Percentiles rank a stretch among this genome's conserved stretches.
Evolutionary conservation across 1,284 basidiomycete genomes (phyloP).

Genomic region (Fistulinella cinereoalba): DNA sequence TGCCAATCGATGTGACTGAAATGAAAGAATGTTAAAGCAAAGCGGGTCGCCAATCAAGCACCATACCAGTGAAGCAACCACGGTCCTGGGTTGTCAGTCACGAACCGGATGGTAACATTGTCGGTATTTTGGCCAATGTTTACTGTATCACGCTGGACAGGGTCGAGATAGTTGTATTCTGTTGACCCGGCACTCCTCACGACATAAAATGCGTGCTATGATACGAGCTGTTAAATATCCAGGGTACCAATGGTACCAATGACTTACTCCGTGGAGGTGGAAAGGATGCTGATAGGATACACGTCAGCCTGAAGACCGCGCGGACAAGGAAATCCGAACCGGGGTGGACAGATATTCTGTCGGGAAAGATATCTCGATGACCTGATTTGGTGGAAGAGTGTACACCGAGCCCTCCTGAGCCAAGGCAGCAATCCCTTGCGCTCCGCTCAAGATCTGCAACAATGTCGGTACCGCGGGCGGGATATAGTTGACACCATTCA

Average conservation of each 20-base stretch:
- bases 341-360: constrained; percentile 19
- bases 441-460: constrained; percentile 47
- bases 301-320: not conserved
- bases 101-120: constrained; percentile 42
- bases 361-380: constrained; percentile 38
- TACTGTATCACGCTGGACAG: constrained; percentile 39
- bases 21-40: constrained; percentile 6
- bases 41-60: not conserved
- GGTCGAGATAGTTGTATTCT: constrained; percentile 41
- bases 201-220: constrained; percentile 42
- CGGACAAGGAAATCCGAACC: constrained; percentile 7
- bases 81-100: constrained; percentile 37
- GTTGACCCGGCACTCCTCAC: constrained; percentile 38
- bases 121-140: constrained; percentile 32
- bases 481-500: constrained; percentile 30
- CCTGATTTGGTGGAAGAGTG: constrained; percentile 35
- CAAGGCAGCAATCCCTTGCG: constrained; percentile 34
- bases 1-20: constrained; percentile 37
- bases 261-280: constrained; percentile 45
- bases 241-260: not conserved
- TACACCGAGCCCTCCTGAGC: constrained; percentile 38
- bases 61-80: constrained; percentile 35
- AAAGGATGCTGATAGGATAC: constrained; percentile 35
- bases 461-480: constrained; percentile 36
- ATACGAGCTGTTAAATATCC: not conserved